A percentile compares a stretch with the other conserved stretches of the same genome.
Conservation (phyloP, 2,329 filamentous ascomycete species). For the Diaporthe humulicola region DNA sequence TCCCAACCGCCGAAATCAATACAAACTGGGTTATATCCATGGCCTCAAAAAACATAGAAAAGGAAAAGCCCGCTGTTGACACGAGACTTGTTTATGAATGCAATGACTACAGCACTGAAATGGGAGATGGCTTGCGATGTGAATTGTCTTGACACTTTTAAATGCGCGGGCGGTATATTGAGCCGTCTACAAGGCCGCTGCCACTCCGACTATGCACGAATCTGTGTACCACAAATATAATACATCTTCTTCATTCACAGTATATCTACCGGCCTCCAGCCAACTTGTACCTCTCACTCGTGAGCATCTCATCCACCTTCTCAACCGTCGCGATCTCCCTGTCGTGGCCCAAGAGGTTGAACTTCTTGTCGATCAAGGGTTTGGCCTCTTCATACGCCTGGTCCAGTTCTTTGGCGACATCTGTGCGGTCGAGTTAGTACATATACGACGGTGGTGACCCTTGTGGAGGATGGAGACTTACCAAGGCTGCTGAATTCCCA, state of each 20-base stretch:
- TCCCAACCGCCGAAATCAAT: not conserved
- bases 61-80: not conserved
- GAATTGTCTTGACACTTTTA: not conserved
- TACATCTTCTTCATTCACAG: constrained; percentile 37
- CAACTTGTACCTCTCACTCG: constrained; percentile 61
- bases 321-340: constrained; percentile 64
- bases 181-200: not conserved
- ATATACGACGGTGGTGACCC: not conserved
- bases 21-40: not conserved
- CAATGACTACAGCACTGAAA: too few species aligned
- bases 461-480: constrained; percentile 52
- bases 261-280: constrained; percentile 46
- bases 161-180: not conserved
- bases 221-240: constrained; percentile 19
- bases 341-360: constrained; percentile 36
- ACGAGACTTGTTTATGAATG: not conserved
- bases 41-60: not conserved
- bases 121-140: not conserved
- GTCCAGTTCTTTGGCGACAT: constrained; percentile 66
- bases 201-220: not conserved
- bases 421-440: constrained; percentile 51
- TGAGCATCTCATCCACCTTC: constrained; percentile 70
- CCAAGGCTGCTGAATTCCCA: constrained; percentile 87
- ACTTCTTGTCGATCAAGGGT: constrained; percentile 36
- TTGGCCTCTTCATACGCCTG: constrained; percentile 58